Conservation (phyloP, 371 early-diverging fungal genomes). For the Blakeslea trispora region DNA sequence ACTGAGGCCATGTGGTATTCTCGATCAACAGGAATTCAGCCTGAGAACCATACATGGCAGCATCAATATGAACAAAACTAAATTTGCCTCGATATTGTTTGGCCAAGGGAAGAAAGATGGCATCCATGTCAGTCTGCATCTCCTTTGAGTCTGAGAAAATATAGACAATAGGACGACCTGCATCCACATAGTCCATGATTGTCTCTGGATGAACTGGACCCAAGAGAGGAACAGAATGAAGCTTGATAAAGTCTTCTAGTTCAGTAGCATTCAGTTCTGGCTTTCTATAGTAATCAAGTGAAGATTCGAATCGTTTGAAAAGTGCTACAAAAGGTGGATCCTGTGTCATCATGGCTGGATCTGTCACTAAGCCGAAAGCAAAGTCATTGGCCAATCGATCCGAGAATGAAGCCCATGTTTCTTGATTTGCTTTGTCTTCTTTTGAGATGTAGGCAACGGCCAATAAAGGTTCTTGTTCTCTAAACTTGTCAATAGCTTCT, state of each 20-base stretch:
- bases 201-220: conserved; percentile 80
- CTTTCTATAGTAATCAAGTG: conserved; percentile 67
- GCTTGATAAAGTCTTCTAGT: conserved; percentile 56
- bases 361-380: conserved; percentile 72
- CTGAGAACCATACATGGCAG: conserved; percentile 71
- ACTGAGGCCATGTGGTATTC: conserved; percentile 80
- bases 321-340: conserved; percentile 51
- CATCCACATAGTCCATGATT: conserved; percentile 73
- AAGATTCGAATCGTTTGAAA: conserved; percentile 61
- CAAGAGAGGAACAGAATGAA: conserved; percentile 75
- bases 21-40: conserved; percentile 73
- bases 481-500: conserved; percentile 60
- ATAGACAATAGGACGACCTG: conserved; percentile 82
- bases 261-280: conserved; percentile 28
- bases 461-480: conserved; percentile 77
- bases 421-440: conserved; percentile 52
- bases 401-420: conserved; percentile 61
- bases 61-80: conserved; percentile 82
- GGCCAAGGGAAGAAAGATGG: conserved; percentile 64
- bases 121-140: conserved; percentile 48
- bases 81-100: conserved; percentile 74
- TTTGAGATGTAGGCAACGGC: conserved; percentile 77
- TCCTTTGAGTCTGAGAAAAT: conserved; percentile 70
- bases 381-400: conserved; percentile 69
- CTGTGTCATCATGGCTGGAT: conserved; percentile 31